Evolutionary conservation across 805 yeast genomes (phyloP), one percentile per base, ranked within the genome.

Genomic region (Hanseniaspora taiwanica): DNA sequence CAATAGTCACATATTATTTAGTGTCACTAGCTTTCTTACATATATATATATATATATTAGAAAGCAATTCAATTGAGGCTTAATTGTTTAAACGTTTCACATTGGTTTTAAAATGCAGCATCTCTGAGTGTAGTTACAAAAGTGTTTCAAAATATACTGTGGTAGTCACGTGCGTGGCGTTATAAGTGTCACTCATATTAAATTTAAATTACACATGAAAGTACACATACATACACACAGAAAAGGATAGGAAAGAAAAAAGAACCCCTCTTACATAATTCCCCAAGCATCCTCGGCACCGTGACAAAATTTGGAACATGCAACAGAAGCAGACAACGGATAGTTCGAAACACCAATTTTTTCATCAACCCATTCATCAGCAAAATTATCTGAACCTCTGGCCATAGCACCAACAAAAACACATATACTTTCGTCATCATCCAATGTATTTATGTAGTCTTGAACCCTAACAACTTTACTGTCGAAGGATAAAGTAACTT

Each of bases 351-450:
- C 78, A 51, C 96, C 96, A 44, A 91, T 81, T 56, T 89, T 91
- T 62, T 91, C 97, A 59, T 91, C 97, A 35, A 89, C 94, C 55
- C 62, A 89, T 61, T 87, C 97, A 60, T 91, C 98, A 19, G 98
- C 98, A 62, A 91, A 91, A 51, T 78, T 86, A 63, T 91, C 98
- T 58, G 81, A 81, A 55, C 98, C 98, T 61, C 96, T 78, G 17
- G 98, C 98, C 96, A 91, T 91, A 36, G 98, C 95, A 57, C 98
- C 98, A 36, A 91, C 96, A 62, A 91, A 91, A 21, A 91, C 96
- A 70, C 98, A 91, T 51, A 91, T 78, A 56, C 94, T 82, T 65
- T 91, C 96, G 55, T 84, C 94, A 2, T 76, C 78, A 51, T 77
- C 94, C 51, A 91, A 66, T 43, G 79, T 79, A 32, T 53, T 48